phyloP scores from a whole-genome alignment of 2,329 filamentous ascomycete species.

The Aspergillus clavatus region DNA sequence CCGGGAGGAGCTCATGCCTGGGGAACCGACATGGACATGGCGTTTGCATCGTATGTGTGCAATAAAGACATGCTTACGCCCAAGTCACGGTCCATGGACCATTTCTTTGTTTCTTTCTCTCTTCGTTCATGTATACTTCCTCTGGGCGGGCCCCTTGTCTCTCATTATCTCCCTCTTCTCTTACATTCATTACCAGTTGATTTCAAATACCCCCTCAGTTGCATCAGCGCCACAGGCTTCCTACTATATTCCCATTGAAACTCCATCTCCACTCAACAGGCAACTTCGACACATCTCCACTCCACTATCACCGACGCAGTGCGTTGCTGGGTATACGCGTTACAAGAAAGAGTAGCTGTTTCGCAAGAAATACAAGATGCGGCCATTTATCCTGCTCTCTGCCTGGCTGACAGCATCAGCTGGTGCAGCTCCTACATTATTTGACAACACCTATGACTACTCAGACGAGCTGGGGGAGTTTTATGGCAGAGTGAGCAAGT shows the following conservation, averaged over 20 bases:
- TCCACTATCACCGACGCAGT: background rate
- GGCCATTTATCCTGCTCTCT: conserved; percentile 21
- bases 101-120: background rate
- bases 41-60: background rate
- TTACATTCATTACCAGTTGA: no score
- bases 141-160: background rate
- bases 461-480: conserved; percentile 39
- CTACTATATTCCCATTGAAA: no score
- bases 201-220: no score
- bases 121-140: background rate
- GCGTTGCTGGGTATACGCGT: background rate
- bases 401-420: conserved; percentile 30
- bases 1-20: background rate
- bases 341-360: background rate
- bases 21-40: background rate
- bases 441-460: conserved; percentile 34
- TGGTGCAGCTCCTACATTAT: conserved; percentile 32
- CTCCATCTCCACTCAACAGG: no score
- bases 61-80: background rate
- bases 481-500: conserved; percentile 36
- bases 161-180: background rate
- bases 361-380: conserved; percentile 15
- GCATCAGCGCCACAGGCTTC: no score
- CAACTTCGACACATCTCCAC: background rate
- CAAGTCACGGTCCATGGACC: background rate